A percentile compares a stretch with the other conserved stretches of the same genome.
These are phyloP conservation scores for Fusarium tjaetaba DNA, from an alignment of 2,329 filamentous ascomycete species.

Conservation along the genomic window DNA sequence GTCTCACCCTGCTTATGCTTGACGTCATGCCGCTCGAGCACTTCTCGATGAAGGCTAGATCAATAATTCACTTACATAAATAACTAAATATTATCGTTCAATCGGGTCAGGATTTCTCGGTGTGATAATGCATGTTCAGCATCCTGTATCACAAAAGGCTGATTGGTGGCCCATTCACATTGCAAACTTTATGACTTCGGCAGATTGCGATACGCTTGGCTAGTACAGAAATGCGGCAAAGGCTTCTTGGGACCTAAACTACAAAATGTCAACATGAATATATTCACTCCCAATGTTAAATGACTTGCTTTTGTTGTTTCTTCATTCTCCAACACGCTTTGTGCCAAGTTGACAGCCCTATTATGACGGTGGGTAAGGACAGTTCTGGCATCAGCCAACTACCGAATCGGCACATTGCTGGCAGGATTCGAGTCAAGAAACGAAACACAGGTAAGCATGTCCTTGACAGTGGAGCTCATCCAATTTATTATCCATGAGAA, in stretches of 20 bases:
- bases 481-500: no score
- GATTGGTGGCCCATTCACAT: not conserved
- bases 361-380: not conserved
- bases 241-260: no score
- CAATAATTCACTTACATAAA: no score
- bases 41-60: not conserved
- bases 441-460: not conserved
- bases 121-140: not conserved
- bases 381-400: not conserved
- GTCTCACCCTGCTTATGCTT: not conserved
- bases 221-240: no score
- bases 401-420: not conserved
- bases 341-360: not conserved
- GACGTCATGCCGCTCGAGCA: not conserved
- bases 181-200: not conserved
- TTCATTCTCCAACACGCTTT: not conserved
- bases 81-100: not conserved
- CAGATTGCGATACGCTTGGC: not conserved
- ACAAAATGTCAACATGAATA: accelerated
- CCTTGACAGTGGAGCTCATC: not conserved
- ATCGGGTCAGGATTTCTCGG: not conserved
- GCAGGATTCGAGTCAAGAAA: not conserved
- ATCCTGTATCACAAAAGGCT: not conserved
- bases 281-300: no score
- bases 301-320: no score